Conservation (phyloP, 2,329 filamentous ascomycete genomes). For the Fusarium torulosum region DNA sequence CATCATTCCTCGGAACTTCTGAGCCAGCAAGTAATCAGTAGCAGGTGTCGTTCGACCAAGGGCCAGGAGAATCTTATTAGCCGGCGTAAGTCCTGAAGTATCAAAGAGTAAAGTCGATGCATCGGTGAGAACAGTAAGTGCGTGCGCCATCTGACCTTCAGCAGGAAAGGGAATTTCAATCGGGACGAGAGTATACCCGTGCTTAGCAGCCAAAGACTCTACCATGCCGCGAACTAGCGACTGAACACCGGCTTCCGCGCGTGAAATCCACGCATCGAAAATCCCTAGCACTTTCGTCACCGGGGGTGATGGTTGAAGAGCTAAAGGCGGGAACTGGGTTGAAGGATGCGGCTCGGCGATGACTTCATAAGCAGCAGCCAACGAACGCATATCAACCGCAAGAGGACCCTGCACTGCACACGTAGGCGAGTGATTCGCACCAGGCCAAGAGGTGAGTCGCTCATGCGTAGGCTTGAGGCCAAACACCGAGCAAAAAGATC, state of each 20-base stretch:
- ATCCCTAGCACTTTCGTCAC: slow-evolving; percentile 70
- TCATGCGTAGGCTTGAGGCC: slow-evolving; percentile 79
- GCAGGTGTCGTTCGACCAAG: slow-evolving; percentile 72
- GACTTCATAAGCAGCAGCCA: slow-evolving; percentile 73
- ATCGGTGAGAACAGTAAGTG: slow-evolving; percentile 79
- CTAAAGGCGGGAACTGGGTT: slow-evolving; percentile 64
- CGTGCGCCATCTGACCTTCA: slow-evolving; percentile 78
- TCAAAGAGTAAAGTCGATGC: slow-evolving; percentile 61
- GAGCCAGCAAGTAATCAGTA: slow-evolving; percentile 75
- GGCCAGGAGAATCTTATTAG: slow-evolving; percentile 75
- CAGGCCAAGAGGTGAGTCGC: slow-evolving; percentile 73
- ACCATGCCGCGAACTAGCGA: slow-evolving; percentile 59
- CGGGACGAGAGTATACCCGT: slow-evolving; percentile 66
- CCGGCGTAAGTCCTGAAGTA: slow-evolving; percentile 64
- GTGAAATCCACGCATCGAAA: slow-evolving; percentile 72
- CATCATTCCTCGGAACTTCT: slow-evolving; percentile 75
- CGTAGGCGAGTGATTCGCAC: slow-evolving; percentile 68
- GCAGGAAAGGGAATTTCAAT: slow-evolving; percentile 69
- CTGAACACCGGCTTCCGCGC: slow-evolving; percentile 58
- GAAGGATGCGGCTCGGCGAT: slow-evolving; percentile 73
- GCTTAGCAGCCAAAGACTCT: slow-evolving; percentile 64
- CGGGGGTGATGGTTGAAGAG: slow-evolving; percentile 42
- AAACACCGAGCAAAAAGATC: slow-evolving; percentile 78
- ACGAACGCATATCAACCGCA: slow-evolving; percentile 73
- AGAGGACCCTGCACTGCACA: slow-evolving; percentile 77